phyloP scores from a whole-genome alignment of 352 stramenopile species.

The Phytophthora idaei region DNA sequence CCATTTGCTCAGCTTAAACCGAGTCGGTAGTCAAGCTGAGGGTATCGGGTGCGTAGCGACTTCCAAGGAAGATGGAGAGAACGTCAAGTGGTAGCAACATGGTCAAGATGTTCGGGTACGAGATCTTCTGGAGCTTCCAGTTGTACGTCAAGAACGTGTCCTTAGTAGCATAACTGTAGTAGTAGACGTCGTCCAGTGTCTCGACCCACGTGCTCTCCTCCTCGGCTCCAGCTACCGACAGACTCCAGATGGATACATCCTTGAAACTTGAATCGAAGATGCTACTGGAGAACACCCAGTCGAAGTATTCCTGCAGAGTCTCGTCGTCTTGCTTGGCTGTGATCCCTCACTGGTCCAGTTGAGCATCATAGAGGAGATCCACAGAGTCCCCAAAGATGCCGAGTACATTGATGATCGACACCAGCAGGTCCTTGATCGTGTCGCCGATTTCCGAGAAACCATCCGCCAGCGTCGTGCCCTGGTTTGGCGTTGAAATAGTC shows the following conservation, averaged over 20 bases:
- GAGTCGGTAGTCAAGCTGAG: slow-evolving; percentile 41
- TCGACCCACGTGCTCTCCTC: slow-evolving; percentile 54
- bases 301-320: slow-evolving; percentile 36
- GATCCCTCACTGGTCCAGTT: slow-evolving; percentile 64
- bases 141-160: slow-evolving; percentile 49
- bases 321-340: slow-evolving; percentile 37
- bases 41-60: slow-evolving; percentile 41
- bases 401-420: slow-evolving; percentile 42
- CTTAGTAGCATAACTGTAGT: slow-evolving; percentile 57
- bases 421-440: slow-evolving; percentile 43
- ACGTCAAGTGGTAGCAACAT: slow-evolving; percentile 58
- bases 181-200: slow-evolving; percentile 59
- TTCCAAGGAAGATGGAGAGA: slow-evolving; percentile 43
- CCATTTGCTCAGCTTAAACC: too few species aligned
- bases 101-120: slow-evolving; percentile 51
- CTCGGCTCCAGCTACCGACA: slow-evolving; percentile 42
- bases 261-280: slow-evolving; percentile 48
- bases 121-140: slow-evolving; percentile 45
- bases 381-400: slow-evolving; percentile 36
- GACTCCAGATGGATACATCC: slow-evolving; percentile 48
- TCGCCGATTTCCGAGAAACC: slow-evolving; percentile 46
- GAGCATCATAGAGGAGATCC: slow-evolving; percentile 48
- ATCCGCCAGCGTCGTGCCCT: slow-evolving; percentile 56
- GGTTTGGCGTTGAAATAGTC: slow-evolving; percentile 61
- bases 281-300: slow-evolving; percentile 39